Evolutionary conservation across 768 basidiomycete species (phyloP).

Genomic region (Leccinum truebloodii): DNA sequence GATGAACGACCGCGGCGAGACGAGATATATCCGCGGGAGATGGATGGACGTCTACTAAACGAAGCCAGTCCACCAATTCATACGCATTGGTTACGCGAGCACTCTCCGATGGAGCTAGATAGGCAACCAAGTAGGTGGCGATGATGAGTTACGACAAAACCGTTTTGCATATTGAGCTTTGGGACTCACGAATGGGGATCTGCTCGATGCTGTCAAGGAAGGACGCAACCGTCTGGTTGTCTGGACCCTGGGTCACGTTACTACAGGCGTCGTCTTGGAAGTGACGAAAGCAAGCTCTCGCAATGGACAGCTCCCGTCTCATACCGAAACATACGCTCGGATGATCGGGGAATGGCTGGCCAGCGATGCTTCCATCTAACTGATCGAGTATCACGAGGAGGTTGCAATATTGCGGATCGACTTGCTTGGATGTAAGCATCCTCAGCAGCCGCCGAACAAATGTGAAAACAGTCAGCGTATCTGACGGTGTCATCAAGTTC

Average conservation of each 20-base stretch:
- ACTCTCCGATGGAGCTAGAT: constrained; percentile 39
- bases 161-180: neutral
- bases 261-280: constrained; percentile 17
- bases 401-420: constrained; percentile 37
- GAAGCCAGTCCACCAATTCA: constrained; percentile 65
- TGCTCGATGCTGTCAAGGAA: constrained; percentile 49
- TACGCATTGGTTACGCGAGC: constrained; percentile 44
- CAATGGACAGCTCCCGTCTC: constrained; percentile 45
- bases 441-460: constrained; percentile 68
- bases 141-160: neutral
- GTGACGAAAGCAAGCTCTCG: constrained; percentile 38
- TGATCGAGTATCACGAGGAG: constrained; percentile 37
- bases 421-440: constrained; percentile 55
- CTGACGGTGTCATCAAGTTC: constrained; percentile 55
- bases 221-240: constrained; percentile 31
- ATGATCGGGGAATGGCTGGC: constrained; percentile 35
- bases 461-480: constrained; percentile 58
- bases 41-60: constrained; percentile 43
- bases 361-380: constrained; percentile 38
- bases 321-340: constrained; percentile 42
- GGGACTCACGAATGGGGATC: constrained; percentile 47
- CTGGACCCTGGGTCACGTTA: neutral
- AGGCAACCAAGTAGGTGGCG: neutral
- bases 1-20: constrained; percentile 40
- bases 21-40: constrained; percentile 41